Evolutionary conservation across 495 filamentous ascomycete genomes (phyloP), one percentile per base, ranked within the genome.

Genomic region (Penicillium cosmopolitanum): DNA sequence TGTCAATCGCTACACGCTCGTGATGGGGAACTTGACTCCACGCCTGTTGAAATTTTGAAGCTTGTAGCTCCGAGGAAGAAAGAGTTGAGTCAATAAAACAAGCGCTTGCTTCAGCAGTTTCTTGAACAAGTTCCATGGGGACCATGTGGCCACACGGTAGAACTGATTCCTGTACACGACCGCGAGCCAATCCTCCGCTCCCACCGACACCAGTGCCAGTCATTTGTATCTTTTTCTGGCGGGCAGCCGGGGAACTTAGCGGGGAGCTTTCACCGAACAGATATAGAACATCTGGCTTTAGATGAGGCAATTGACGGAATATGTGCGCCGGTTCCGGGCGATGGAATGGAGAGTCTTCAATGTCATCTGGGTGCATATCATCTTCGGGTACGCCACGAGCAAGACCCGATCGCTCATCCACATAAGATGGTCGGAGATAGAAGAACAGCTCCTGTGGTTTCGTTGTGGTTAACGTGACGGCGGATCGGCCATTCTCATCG

Each of bases 261-360:
- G 76, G 57, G 10, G 81, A 85, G 5, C 5, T 70, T 61, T 13
- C 63, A n/a, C 89, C 92, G 69, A 90, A 90, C 16, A 95, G 65
- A 73, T 88, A 96, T 19, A 95, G 69, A 5, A 87, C 84, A 6
- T 80, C 80, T 0, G 91, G 90, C 6, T 85, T 81, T 21, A 96
- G 62, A 52, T 80, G 62, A 0, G 83, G 81, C 4, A 96, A 77
- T 35, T 80, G 72, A 12, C 73, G 59, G 35, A 87, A 85, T 19
- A 84, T 84, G 19, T 65, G 61, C 15, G 72, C 62, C 5, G 85
- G 82, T 60, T 92, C 91, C 33, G 89, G 76, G 9, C 86, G 79
- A 75, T 91, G 90, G 71, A 91, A 88, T 5, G 82, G 82, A 50
- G 75, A 78, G 5, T 61, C 62, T 5, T 60, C 50, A 8, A 59